Base-by-base conservation (phyloP, 1,284 basidiomycete genomes). In the Gymnopus androsaceus region DNA sequence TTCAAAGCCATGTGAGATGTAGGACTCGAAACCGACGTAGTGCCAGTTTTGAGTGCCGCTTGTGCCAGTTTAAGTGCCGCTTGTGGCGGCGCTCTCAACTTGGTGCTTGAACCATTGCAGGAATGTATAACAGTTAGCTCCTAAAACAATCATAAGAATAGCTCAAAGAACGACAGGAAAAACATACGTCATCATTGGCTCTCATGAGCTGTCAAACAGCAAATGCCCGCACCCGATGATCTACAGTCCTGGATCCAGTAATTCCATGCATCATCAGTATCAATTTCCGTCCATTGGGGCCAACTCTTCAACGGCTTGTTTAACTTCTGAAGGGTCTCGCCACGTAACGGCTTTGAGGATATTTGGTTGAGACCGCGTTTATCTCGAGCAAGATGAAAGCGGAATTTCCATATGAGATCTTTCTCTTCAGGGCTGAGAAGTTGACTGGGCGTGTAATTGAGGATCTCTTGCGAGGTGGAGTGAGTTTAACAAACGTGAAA, bases 331-430 rank as follows among this genome's bases (percentile, higher is more conserved):
- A 0, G 90, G 84, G 69, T 99, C 96, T 38, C 92, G 83, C 96
- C 96, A 99, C 7, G 95, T 95, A 25, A 99, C 97, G 28, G 94
- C 95, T 72, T 95, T 98, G 58, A 99, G 80, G 74, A 99, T 99
- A 71, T 99, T 99, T 31, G 96, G n/a, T n/a, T 99, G 27, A 99
- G 80, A 3, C 92, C 94, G 19, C 90, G 84, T 69, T 94, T 94
- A 69, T 95, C 92, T 28, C 94, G 79, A 0, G 90, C 86, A 15
- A 99, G 84, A 64, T 98, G 99, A 74, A 98, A 99, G 8, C 96
- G 86, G 80, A 97, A 99, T 68, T 97, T 95, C 96, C 96, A 99
- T 25, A 99, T 87, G 14, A 96, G 74, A 63, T 99, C 96, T 69
- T 96, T 96, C 73, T 99, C 96, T 64, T 95, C 89, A 0, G 94